Evolutionary conservation across 305 asterid genomes (phyloP), one percentile per base, ranked within the genome.

Genomic region (Plantago lanceolata): DNA sequence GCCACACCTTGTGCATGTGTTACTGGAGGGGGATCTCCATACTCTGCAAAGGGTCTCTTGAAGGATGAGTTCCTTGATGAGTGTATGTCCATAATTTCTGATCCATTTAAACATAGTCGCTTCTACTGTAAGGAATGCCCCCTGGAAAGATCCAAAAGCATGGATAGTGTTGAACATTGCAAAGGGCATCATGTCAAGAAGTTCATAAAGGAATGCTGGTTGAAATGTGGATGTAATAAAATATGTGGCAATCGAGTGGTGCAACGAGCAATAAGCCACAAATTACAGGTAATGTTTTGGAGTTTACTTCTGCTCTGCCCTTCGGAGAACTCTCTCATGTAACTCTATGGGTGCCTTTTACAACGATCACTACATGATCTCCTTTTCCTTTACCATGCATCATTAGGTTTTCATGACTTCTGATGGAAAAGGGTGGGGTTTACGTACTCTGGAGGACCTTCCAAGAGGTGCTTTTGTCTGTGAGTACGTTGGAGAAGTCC

Each of bases 391-490:
- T 70, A 54, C 74, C 19, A 61, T 13, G 26, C 58, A 65, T 68
- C 56, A 54, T 57, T 65, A 92, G 96, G 89, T 92, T 73, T 92
- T 87, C 70, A 79, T 82, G 93, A 79, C 93, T 44, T 72, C 75
- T 48, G 91, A 78, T 59, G 96, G 93, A 70, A 92, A 89, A 76
- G 98, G 98, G 20, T 92, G 96, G 96, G 98, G 96, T 50, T 70
- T 92, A n/a, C 91, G 96, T 53, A 75, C 91, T 48, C 78, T 89
- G 58, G 98, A 87, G 75, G 82, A 82, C 74, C 76, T 89, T 48
- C 98, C 96, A 28, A 76, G 75, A 79, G 96, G 98, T 72, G 83
- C 98, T 14, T 91, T 88, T 74, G 79, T 91, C 61, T 88, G 96
- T 51, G 96, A 89, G 73, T 87, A 73, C 74, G 82, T 82, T 62